Evolutionary conservation across 1,139 yeast species (phyloP).

Genomic region (Keqinozyma sinolaborantium): DNA sequence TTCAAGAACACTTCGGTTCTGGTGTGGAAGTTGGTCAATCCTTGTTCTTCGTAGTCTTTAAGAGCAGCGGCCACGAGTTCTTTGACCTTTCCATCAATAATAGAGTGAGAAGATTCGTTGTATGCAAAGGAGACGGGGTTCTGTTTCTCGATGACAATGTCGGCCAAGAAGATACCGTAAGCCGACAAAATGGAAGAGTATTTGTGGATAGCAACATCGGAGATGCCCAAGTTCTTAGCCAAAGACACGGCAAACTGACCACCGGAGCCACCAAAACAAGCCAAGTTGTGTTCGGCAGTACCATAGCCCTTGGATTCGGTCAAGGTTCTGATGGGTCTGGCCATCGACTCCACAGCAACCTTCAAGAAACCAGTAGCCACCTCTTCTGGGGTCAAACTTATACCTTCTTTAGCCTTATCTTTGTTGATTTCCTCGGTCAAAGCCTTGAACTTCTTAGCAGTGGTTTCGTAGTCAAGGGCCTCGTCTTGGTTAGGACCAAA

Average conservation of each 20-base stretch:
- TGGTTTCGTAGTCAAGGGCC: slow-evolving; percentile 31
- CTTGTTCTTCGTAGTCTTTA: slow-evolving; percentile 30
- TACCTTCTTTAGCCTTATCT: slow-evolving; percentile 17
- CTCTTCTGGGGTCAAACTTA: slow-evolving; percentile 30
- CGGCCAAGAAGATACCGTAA: slow-evolving; percentile 42
- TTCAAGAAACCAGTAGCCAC: slow-evolving; percentile 42
- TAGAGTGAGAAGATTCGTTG: slow-evolving; percentile 12
- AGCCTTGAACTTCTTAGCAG: slow-evolving; percentile 25
- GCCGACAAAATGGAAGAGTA: slow-evolving; percentile 45
- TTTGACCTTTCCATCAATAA: slow-evolving; percentile 23
- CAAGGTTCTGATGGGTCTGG: slow-evolving; percentile 41
- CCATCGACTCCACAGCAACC: slow-evolving; percentile 47
- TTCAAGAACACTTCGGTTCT: slow-evolving; percentile 64
- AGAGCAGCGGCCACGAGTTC: slow-evolving; percentile 23
- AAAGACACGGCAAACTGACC: slow-evolving; percentile 42
- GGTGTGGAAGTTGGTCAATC: slow-evolving; percentile 21
- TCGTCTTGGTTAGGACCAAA: slow-evolving; percentile 43
- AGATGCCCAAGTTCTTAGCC: slow-evolving; percentile 37
- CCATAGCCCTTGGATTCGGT: slow-evolving; percentile 43
- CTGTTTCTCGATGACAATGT: slow-evolving; percentile 59
- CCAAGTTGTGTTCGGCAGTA: slow-evolving; percentile 39
- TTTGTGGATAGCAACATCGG: slow-evolving; percentile 38
- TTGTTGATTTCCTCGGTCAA: slow-evolving; percentile 31
- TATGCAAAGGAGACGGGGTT: slow-evolving; percentile 46
- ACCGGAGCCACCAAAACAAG: slow-evolving; percentile 48